A percentile compares a stretch with the other conserved stretches of the same genome.
phyloP scores from a whole-genome alignment of 2,329 filamentous ascomycete species.

The Chrysosporium queenslandicum region DNA sequence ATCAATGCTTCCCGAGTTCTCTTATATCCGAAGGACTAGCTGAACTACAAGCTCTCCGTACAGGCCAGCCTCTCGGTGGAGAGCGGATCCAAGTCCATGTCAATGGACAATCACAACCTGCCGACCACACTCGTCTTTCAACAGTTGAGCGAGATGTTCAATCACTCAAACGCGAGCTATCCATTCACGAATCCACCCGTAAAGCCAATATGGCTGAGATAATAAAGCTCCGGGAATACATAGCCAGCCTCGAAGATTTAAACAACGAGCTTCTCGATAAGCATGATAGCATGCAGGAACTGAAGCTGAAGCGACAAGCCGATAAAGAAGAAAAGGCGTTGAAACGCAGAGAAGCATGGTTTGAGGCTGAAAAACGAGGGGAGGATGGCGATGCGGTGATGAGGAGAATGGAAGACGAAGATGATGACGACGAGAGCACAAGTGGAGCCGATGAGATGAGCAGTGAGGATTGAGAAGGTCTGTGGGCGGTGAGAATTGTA shows the following conservation, averaged over 20 bases:
- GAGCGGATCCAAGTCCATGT: constrained; percentile 11
- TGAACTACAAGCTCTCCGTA: constrained; percentile 27
- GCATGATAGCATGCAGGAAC: constrained; percentile 27
- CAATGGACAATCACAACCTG: neutral
- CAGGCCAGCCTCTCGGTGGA: constrained; percentile 16
- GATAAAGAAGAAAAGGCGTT: constrained; percentile 33
- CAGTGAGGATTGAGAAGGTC: constrained; percentile 22
- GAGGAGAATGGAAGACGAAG: constrained; percentile 31
- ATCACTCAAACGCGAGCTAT: constrained; percentile 29
- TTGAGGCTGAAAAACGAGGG: constrained; percentile 37
- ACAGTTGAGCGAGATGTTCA: constrained; percentile 33
- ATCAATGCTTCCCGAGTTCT: constrained; percentile 30
- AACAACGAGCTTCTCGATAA: constrained; percentile 33
- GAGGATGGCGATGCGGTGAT: constrained; percentile 34
- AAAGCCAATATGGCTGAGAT: constrained; percentile 30
- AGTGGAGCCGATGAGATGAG: constrained; percentile 30
- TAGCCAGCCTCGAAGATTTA: constrained; percentile 30
- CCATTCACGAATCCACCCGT: constrained; percentile 26
- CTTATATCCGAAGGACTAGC: constrained; percentile 35
- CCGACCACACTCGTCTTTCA: constrained; percentile 22
- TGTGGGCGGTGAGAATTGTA: neutral
- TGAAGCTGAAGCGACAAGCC: constrained; percentile 28
- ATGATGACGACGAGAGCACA: constrained; percentile 25
- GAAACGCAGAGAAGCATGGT: constrained; percentile 36
- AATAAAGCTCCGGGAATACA: constrained; percentile 28